These are phyloP conservation scores for Boletus subcaerulescens DNA, from an alignment of 768 basidiomycete species.

Conservation along the genomic window DNA sequence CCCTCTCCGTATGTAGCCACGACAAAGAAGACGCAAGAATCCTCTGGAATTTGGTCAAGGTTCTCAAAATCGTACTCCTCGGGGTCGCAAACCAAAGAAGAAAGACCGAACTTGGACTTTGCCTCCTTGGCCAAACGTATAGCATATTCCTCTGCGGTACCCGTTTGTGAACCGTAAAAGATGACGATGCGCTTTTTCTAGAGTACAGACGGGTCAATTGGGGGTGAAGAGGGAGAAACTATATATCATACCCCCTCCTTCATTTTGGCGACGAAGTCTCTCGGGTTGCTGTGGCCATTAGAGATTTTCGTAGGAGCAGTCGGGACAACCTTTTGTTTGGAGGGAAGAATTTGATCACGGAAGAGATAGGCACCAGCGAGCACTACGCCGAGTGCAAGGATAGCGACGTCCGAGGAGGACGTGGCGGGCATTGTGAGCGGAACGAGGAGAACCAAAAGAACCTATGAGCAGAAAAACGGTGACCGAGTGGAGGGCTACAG, in stretches of 20 bases:
- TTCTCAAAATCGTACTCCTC: slow-evolving; percentile 99
- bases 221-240: slow-evolving; percentile 3
- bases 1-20: slow-evolving; percentile 99
- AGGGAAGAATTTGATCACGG: slow-evolving; percentile 72
- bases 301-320: slow-evolving; percentile 40
- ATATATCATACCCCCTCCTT: slow-evolving; percentile 72
- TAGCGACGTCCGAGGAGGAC: slow-evolving; percentile 67
- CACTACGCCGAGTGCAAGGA: slow-evolving; percentile 71
- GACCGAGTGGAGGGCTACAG: no score
- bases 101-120: slow-evolving; percentile 92
- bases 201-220: neutral
- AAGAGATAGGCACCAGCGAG: slow-evolving; percentile 81
- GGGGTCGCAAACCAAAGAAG: slow-evolving; percentile 95
- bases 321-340: slow-evolving; percentile 58
- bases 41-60: slow-evolving; percentile 85
- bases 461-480: neutral
- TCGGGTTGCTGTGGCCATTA: slow-evolving; percentile 81
- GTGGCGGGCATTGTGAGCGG: slow-evolving; percentile 50
- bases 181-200: slow-evolving; percentile 97
- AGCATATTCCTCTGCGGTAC: slow-evolving; percentile 97
- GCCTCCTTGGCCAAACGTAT: slow-evolving; percentile 98
- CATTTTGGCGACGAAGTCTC: slow-evolving; percentile 95
- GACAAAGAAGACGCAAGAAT: slow-evolving; percentile 88
- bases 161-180: slow-evolving; percentile 98
- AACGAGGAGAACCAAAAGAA: neutral